Evolutionary conservation across 2,329 filamentous ascomycete species (phyloP).

Genomic region (Colletotrichum lindemuthianum): DNA sequence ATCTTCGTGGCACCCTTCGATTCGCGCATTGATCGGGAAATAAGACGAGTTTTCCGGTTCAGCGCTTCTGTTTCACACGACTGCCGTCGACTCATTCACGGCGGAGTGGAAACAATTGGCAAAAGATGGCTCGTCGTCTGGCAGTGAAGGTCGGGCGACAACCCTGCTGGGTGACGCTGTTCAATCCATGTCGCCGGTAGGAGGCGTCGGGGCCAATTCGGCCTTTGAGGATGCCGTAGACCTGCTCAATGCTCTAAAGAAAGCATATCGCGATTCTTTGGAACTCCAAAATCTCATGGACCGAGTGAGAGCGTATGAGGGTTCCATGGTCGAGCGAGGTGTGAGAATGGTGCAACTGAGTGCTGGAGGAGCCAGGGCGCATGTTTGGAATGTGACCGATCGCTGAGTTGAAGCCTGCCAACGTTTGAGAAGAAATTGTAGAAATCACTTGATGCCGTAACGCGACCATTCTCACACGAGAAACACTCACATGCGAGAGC

Average conservation of each 20-base stretch:
- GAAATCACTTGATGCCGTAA: no score
- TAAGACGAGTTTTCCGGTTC: constrained; percentile 4
- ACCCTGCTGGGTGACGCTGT: constrained; percentile 35
- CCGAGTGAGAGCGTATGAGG: constrained; percentile 12
- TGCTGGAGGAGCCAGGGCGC: neutral
- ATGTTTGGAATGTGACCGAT: constrained; percentile 30
- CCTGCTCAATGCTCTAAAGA: constrained; percentile 2
- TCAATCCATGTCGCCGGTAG: constrained; percentile 29
- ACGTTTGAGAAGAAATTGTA: neutral
- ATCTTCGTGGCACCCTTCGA: constrained; percentile 6
- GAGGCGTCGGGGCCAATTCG: constrained; percentile 27
- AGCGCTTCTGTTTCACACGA: constrained; percentile 5
- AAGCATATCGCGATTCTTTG: neutral
- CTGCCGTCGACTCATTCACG: neutral
- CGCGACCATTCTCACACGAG: no score
- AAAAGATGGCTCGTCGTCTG: no score
- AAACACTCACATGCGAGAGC: no score
- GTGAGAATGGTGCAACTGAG: constrained; percentile 6
- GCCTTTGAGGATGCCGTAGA: constrained; percentile 29
- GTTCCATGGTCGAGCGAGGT: constrained; percentile 11
- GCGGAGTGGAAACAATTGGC: neutral
- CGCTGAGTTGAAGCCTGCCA: constrained; percentile 9
- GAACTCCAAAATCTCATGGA: neutral
- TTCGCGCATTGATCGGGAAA: constrained; percentile 5
- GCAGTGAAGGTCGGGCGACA: neutral